These are phyloP conservation scores for Entomortierella beljakovae DNA, from an alignment of 192 early-diverging fungal genomes.

Conservation along the genomic window DNA sequence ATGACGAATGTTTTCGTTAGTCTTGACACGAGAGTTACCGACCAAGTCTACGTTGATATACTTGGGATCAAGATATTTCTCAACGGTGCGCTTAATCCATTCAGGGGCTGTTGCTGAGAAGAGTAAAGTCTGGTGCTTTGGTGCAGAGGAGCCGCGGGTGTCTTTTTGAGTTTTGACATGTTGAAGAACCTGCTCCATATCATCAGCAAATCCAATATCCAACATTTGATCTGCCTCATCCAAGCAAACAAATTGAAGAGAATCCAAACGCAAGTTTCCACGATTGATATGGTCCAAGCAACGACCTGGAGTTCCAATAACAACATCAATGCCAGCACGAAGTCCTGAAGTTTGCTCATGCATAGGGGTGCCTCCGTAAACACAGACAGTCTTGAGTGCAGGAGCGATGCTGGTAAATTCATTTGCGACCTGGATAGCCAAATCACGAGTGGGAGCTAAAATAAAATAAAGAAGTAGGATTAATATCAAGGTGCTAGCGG, in stretches of 20 bases:
- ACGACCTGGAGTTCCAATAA: conserved; percentile 88
- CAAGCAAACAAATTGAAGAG: conserved; percentile 72
- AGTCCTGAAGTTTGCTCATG: conserved; percentile 86
- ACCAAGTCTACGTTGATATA: conserved; percentile 85
- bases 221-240: conserved; percentile 91
- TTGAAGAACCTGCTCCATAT: conserved; percentile 84
- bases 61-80: conserved; percentile 65
- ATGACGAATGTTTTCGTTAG: conserved; percentile 89
- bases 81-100: conserved; percentile 80
- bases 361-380: conserved; percentile 94
- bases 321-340: conserved; percentile 76
- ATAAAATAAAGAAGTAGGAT: conserved; percentile 39
- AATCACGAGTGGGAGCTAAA: conserved; percentile 87
- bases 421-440: conserved; percentile 90
- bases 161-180: conserved; percentile 83
- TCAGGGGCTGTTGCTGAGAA: conserved; percentile 89
- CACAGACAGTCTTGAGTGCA: conserved; percentile 71
- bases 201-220: conserved; percentile 84
- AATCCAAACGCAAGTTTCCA: conserved; percentile 77
- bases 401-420: conserved; percentile 77
- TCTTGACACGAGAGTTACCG: conserved; percentile 89
- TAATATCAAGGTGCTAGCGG: not conserved
- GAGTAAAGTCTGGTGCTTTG: conserved; percentile 79
- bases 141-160: conserved; percentile 30
- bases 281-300: conserved; percentile 86